Conservation (phyloP, 108 stramenopile species). For the Nannochloropsis granulata region DNA sequence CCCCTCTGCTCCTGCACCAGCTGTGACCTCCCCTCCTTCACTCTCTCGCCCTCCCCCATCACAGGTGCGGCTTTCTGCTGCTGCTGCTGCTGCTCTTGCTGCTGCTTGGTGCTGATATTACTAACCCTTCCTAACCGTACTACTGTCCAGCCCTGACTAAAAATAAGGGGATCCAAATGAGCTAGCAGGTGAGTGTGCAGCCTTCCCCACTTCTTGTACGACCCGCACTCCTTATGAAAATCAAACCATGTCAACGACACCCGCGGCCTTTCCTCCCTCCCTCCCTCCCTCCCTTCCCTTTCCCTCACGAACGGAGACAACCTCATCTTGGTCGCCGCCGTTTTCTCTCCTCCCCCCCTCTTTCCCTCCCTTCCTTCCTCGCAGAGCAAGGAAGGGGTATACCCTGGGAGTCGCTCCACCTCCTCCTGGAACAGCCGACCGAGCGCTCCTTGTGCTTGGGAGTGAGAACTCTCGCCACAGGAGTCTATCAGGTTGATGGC, state of each 20-base stretch:
- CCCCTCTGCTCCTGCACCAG: slow-evolving; percentile 52
- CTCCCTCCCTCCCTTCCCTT: neutral
- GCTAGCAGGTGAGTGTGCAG: neutral
- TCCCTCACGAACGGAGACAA: neutral
- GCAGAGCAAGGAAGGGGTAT: neutral
- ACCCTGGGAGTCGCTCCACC: neutral
- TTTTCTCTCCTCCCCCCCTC: neutral
- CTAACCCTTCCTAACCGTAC: neutral
- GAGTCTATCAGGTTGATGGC: neutral
- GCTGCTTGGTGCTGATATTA: neutral
- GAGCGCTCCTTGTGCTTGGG: neutral
- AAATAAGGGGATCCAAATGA: neutral
- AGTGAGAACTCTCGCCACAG: neutral
- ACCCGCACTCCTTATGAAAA: neutral
- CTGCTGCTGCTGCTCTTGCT: neutral
- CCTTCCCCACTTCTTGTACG: neutral
- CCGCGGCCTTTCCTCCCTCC: neutral
- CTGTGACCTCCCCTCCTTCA: neutral
- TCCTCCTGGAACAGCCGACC: neutral
- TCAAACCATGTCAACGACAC: neutral
- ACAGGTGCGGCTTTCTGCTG: neutral
- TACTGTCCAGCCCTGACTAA: neutral
- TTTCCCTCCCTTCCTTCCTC: neutral
- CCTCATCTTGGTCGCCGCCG: neutral
- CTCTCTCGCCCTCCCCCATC: neutral